These are phyloP conservation scores for Lycium barbarum DNA, from an alignment of 257 asterid genomes.

Conservation along the genomic window DNA sequence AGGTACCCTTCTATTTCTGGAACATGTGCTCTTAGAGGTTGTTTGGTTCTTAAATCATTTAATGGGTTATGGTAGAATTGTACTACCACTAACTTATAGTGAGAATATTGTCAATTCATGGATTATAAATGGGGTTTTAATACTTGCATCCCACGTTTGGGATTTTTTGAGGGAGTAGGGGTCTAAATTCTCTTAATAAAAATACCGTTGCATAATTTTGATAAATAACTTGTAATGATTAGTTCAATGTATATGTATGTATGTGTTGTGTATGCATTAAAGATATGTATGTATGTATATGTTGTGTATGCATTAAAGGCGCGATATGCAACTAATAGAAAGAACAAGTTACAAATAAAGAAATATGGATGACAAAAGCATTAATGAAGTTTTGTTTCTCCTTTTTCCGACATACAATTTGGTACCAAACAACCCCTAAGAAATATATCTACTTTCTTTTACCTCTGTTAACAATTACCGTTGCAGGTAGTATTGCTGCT, in stretches of 20 bases:
- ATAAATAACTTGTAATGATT: background rate
- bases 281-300: background rate
- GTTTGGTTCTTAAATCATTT: background rate
- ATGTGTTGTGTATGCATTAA: no score
- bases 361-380: background rate
- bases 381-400: background rate
- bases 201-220: background rate
- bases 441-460: background rate
- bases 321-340: background rate
- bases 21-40: slow-evolving; percentile 21
- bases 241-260: background rate
- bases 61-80: background rate
- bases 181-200: background rate
- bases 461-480: slow-evolving; percentile 29
- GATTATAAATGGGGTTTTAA: background rate
- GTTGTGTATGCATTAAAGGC: background rate
- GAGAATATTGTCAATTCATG: background rate
- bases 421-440: slow-evolving; percentile 25
- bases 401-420: background rate
- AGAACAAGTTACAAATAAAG: background rate
- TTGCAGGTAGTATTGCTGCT: slow-evolving; percentile 79
- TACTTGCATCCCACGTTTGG: background rate
- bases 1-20: slow-evolving; percentile 26
- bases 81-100: background rate
- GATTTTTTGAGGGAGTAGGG: background rate